Conservation (phyloP, 2,329 filamentous ascomycete species). For the Thelonectria olida region DNA sequence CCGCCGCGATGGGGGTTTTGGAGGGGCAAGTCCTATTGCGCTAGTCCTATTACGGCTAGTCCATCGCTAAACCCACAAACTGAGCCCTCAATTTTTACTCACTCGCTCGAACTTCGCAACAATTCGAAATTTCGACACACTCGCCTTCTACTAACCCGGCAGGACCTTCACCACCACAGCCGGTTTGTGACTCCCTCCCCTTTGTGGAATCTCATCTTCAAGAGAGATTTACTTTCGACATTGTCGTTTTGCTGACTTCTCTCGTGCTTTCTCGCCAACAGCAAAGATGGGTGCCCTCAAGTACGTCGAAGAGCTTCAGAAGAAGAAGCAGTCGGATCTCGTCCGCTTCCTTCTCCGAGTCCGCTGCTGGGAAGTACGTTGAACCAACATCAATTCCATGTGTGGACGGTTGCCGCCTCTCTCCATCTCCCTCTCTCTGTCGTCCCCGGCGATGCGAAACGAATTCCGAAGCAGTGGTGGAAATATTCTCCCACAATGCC, state of each 20-base stretch:
- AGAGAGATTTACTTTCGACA: background rate
- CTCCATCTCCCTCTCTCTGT: conserved; percentile 25
- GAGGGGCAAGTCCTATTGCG: conserved; percentile 43
- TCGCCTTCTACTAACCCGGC: conserved; percentile 49
- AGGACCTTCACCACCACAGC: conserved; percentile 48
- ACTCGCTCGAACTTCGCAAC: conserved; percentile 45
- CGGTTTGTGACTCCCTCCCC: conserved; percentile 45
- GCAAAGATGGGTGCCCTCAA: conserved; percentile 99
- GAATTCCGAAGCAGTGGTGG: conserved; percentile 19
- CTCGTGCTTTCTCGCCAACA: conserved; percentile 41
- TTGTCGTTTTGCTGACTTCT: conserved; percentile 38
- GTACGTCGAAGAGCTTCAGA: conserved; percentile 99
- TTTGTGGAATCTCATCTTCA: background rate
- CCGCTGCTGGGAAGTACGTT: conserved; percentile 99
- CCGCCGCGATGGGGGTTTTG: conserved; percentile 5
- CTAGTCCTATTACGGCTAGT: conserved; percentile 42
- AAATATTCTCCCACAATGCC: conserved; percentile 24
- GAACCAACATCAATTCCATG: conserved; percentile 48
- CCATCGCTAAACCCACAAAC: conserved; percentile 52
- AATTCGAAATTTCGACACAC: conserved; percentile 44
- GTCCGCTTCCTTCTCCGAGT: conserved; percentile 99
- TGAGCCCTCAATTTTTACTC: conserved; percentile 44
- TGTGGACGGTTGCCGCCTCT: conserved; percentile 47
- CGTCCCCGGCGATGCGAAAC: conserved; percentile 12
- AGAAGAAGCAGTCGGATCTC: conserved; percentile 99